Evolutionary conservation across 208 protist genomes (phyloP), one percentile per base, ranked within the genome.

Genomic region (Leishmania tropica): DNA sequence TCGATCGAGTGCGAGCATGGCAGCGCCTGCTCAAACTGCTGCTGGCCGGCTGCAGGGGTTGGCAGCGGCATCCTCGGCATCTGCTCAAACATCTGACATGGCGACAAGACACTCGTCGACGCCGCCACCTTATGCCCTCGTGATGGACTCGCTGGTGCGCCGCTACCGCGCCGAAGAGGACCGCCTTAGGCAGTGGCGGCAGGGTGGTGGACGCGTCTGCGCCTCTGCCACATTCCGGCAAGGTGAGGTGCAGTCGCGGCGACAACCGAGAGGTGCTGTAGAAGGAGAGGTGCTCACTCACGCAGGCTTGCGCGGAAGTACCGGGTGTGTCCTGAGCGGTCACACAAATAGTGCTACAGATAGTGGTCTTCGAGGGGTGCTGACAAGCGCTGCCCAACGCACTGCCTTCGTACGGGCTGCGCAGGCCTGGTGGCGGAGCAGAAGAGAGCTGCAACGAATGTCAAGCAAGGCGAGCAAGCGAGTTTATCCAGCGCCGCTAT

Each of bases 91-190:
- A 13, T 76, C 73, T 47, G 17, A 19, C 51, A 15, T 45, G 35
- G 53, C 31, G n/a, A 42, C 56, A 64, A 78, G 21, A 19, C 75
- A 62, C n/a, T 67, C 51, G 54, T 45, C 56, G 42, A 54, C 83
- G 21, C 78, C 78, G n/a, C 62, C 83, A 11, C 24, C 74, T 3
- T n/a, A 48, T 21, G 78, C 74, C 10, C 48, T 82, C 4, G 83
- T 83, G 31, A 82, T 86, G 78, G 74, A 86, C 54, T 80, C 83
- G 51, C 37, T 86, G 24, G 83, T 83, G 62, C 83, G 78, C 35
- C 83, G 83, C 51, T 86, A 80, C 74, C 78, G 56, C 24, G 78
- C 83, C 0, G 76, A 80, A 56, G 83, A 86, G 67, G 60, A 64
- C 13, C 83, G 78, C n/a, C 75, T 86, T 13, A 56, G 65, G 7